A percentile compares a stretch with the other conserved stretches of the same genome.
phyloP scores from a whole-genome alignment of 257 asterid genomes.

The Nyctanthes arbortristis region DNA sequence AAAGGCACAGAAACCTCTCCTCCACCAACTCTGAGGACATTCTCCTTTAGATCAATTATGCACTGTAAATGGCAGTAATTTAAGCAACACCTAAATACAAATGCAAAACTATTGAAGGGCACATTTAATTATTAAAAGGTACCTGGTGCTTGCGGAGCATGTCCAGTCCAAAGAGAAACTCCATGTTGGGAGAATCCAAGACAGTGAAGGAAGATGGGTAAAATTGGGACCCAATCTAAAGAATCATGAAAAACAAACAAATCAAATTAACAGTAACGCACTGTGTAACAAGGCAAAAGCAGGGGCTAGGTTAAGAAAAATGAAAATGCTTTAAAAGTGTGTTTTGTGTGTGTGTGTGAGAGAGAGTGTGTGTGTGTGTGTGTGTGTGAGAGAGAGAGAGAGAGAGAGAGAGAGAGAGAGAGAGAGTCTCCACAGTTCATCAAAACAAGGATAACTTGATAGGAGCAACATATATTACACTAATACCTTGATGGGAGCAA shows the following conservation, averaged over 20 bases:
- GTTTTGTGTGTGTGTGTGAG: too few relatives aligned
- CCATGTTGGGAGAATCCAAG: conserved; percentile 96
- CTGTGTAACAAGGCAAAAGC: conserved; percentile 6
- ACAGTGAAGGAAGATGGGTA: conserved; percentile 94
- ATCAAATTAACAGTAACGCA: not conserved
- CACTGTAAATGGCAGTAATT: conserved; percentile 55
- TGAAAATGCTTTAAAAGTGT: not conserved
- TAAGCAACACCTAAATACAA: conserved; percentile 20
- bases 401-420: not conserved
- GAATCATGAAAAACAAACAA: conserved; percentile 26
- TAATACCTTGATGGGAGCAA: conserved; percentile 92
- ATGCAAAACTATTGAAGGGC: conserved; percentile 15
- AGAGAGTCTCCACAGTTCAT: not conserved
- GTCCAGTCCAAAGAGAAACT: conserved; percentile 95
- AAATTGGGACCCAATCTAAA: conserved; percentile 75
- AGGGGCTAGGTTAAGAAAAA: not conserved
- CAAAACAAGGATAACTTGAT: conserved; percentile 4
- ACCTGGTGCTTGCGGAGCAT: conserved; percentile 99
- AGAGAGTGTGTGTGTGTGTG: too few relatives aligned
- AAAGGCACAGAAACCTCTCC: conserved; percentile 96
- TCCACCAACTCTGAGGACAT: conserved; percentile 94
- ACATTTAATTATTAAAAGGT: conserved; percentile 22
- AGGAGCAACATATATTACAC: conserved; percentile 3
- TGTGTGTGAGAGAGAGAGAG: conserved; percentile 1
- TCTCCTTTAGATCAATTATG: conserved; percentile 90